These are phyloP conservation scores for Hypoxylon sp. DNA, from an alignment of 2,329 filamentous ascomycete species.

Conservation along the genomic window DNA sequence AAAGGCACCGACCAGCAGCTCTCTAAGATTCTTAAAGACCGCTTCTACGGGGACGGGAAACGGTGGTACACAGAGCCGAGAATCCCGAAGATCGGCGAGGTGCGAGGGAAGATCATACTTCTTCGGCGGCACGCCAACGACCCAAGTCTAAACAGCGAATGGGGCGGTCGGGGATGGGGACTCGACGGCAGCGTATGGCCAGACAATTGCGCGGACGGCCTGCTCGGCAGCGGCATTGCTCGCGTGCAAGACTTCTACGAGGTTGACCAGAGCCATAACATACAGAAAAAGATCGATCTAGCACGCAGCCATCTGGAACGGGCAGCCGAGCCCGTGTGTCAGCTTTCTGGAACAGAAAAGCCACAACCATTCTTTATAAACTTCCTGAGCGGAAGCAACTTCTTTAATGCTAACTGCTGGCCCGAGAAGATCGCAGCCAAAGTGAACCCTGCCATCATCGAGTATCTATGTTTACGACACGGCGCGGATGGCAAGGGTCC, in stretches of 20 bases:
- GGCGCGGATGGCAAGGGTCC: constrained; percentile 64
- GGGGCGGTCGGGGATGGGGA: constrained; percentile 65
- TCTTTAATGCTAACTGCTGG: constrained; percentile 93
- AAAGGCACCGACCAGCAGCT: constrained; percentile 83
- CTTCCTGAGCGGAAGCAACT: constrained; percentile 91
- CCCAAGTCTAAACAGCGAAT: constrained; percentile 62
- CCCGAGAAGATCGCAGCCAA: constrained; percentile 90
- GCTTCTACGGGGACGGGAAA: constrained; percentile 70
- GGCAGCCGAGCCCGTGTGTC: constrained; percentile 66
- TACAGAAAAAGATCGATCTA: constrained; percentile 82
- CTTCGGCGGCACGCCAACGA: constrained; percentile 82
- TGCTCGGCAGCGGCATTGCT: constrained; percentile 76
- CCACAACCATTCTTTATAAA: constrained; percentile 83
- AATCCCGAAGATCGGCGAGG: constrained; percentile 82
- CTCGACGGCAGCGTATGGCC: constrained; percentile 79
- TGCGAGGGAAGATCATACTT: constrained; percentile 84
- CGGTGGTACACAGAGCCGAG: constrained; percentile 83
- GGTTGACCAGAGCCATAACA: constrained; percentile 78
- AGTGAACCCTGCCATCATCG: constrained; percentile 81
- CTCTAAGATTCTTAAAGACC: constrained; percentile 75
- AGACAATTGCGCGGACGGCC: constrained; percentile 85
- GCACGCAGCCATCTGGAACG: constrained; percentile 81
- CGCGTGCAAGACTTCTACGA: constrained; percentile 97
- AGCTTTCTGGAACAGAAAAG: constrained; percentile 55
- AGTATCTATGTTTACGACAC: constrained; percentile 71